Percentiles rank a stretch among this genome's conserved stretches.
These are phyloP conservation scores for Aegle marmelos DNA, from an alignment of 345 rosid species.

Conservation along the genomic window DNA sequence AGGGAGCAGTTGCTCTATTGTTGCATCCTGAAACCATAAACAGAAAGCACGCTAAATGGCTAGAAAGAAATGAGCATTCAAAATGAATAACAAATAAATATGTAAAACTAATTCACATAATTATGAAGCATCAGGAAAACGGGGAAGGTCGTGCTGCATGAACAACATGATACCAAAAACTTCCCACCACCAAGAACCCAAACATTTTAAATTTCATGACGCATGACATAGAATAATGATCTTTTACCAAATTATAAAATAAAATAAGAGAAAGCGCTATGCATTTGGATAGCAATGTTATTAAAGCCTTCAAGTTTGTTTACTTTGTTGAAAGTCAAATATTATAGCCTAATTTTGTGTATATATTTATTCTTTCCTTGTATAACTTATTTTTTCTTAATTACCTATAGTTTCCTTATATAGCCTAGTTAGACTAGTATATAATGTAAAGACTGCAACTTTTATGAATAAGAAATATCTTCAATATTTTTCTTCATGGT, in stretches of 20 bases:
- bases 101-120: neutral
- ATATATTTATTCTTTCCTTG: too few species aligned
- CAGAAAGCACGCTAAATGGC: neutral
- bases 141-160: neutral
- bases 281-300: neutral
- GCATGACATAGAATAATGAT: neutral
- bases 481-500: too few species aligned
- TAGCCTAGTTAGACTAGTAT: too few species aligned
- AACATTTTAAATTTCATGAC: neutral
- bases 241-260: neutral
- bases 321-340: neutral
- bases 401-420: too few species aligned
- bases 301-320: neutral
- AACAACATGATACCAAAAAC: slow-evolving; percentile 5
- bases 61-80: slow-evolving; percentile 6
- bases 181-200: neutral
- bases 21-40: slow-evolving; percentile 45
- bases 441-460: too few species aligned
- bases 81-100: neutral
- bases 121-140: neutral
- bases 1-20: slow-evolving; percentile 57
- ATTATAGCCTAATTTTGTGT: too few species aligned
- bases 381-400: too few species aligned
- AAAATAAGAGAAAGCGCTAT: neutral
- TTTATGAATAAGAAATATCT: too few species aligned